Evolutionary conservation across 441 rosid species (phyloP), one percentile per base, ranked within the genome.

Genomic region (Adansonia gregorii): DNA sequence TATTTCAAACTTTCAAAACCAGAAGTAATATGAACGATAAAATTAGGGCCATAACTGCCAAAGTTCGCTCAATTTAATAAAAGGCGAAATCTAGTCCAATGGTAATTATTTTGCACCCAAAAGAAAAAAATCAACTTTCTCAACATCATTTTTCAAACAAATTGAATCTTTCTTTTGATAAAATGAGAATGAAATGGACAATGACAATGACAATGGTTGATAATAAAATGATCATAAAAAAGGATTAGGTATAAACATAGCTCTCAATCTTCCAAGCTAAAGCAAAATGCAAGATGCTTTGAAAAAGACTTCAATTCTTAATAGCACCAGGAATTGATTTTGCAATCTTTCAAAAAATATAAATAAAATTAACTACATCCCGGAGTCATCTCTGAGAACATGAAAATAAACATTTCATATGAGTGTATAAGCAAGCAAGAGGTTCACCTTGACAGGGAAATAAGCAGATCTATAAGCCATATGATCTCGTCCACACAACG

Each of bases 401-500:
- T 17, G 51, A 51, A 51, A 51, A 51, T 51, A 51, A 51, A 14
- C 55, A 51, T 51, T 12, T 51, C 55, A 51, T 51, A 11, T 14
- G 66, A 41, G 45, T 41, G 45, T 56, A 41, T 20, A 24, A 46
- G 31, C 66, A 49, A 67, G 70, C 1, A 74, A 59, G 9, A 68
- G 35, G 52, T 65, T 79, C 77, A 91, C 99, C 97, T 95, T 95
- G 72, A 95, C 99, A 0, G 98, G 99, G 51, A 95, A 95, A 85
- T 95, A 95, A 7, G 98, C 93, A 81, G 98, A 95, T 87, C 98
- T 81, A 80, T 86, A 95, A 73, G 97, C 95, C 94, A 92, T 92
- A 79, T 95, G 98, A 82, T 95, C 98, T 81, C 99, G 86, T 35
- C 99, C 99, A 74, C 99, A 95, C 83, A 95, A 87, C n/a, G 98